Evolutionary conservation across 2,329 filamentous ascomycete species (phyloP), one percentile per base, ranked within the genome.

Genomic region (Gaeumannomyces sp.): DNA sequence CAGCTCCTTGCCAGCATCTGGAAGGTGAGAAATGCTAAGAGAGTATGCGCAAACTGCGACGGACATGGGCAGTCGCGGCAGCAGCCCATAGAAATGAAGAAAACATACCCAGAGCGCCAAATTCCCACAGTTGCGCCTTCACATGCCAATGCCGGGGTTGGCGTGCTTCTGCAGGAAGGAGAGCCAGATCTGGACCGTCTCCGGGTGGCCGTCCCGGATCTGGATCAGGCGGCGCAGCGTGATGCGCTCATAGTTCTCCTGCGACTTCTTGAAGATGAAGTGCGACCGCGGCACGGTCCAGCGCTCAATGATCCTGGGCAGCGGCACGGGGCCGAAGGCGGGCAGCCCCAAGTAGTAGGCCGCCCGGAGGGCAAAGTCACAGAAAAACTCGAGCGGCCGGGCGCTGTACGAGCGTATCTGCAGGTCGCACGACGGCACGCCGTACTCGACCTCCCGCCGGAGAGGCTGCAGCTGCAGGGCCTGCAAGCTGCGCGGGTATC

Each of bases 41-140:
- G 7, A 63, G 27, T 58, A 59, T 72, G 64, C 73, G 67, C 50
- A 59, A 50, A 3, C 19, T 13, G 13, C 58, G 31, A 27, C 27
- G 13, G 53, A 10, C 58, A 16, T 27, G 63, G 64, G 45, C 53
- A 7, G 8, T 5, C 16, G 13, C 38, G 13, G 8, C 13, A 53
- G 11, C 7, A 53, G 2, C 45, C 45, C 45, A 53, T 8, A 22
- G 2, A 50, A 11, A 27, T 8, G 10, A 60, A 57, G 10, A 25
- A 14, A 62, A 74, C 78, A 68, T 83, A 90, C 90, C 89, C 66
- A 93, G 74, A 65, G 85, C 84, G 72, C 90, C 87, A 76, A 92
- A 93, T 74, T 97, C 92, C 88, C 91, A 99, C 62, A 98, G 75
- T 99, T 97, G 64, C n/a, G 95, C 95, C 83, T 99, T 99, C 93